phyloP scores from a whole-genome alignment of 495 filamentous ascomycete species.

The Tuber microsphaerosporum region DNA sequence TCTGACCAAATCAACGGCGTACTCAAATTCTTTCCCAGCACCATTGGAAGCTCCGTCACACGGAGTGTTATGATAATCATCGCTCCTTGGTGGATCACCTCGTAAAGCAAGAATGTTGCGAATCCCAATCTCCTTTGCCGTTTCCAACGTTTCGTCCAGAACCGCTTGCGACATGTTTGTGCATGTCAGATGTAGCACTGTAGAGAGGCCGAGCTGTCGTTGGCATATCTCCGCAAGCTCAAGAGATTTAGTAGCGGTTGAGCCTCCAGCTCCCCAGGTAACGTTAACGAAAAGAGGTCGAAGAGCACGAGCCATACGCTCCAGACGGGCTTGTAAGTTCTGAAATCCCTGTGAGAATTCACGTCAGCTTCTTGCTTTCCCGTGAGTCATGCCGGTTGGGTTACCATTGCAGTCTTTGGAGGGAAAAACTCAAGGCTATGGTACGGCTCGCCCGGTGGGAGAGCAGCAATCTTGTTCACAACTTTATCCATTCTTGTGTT shows the following conservation, averaged over 20 bases:
- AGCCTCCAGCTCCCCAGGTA: constrained; percentile 95
- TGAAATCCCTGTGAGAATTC: constrained; percentile 59
- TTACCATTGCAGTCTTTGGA: constrained; percentile 83
- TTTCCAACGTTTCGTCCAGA: constrained; percentile 81
- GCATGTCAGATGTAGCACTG: constrained; percentile 91
- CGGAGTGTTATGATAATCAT: constrained; percentile 60
- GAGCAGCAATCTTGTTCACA: constrained; percentile 88
- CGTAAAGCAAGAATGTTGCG: constrained; percentile 89
- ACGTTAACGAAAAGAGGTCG: constrained; percentile 92
- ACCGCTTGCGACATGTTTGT: constrained; percentile 89
- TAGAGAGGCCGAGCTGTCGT: constrained; percentile 80
- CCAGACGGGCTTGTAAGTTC: constrained; percentile 84
- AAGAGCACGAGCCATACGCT: constrained; percentile 86
- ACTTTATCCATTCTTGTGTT: constrained; percentile 68
- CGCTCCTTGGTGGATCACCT: constrained; percentile 84
- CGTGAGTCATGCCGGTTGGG: background rate
- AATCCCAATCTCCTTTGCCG: constrained; percentile 86
- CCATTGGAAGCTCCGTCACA: constrained; percentile 24
- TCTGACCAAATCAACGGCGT: constrained; percentile 80
- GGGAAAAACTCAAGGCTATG: constrained; percentile 99
- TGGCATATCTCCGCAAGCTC: constrained; percentile 95
- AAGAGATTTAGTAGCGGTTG: constrained; percentile 78
- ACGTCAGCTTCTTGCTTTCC: background rate
- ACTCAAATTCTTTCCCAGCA: constrained; percentile 69
- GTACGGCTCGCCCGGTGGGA: constrained; percentile 73